Percentiles rank a stretch among this genome's conserved stretches.
These are phyloP conservation scores for Cerrena zonata DNA, from an alignment of 1,284 basidiomycete species.

Conservation along the genomic window DNA sequence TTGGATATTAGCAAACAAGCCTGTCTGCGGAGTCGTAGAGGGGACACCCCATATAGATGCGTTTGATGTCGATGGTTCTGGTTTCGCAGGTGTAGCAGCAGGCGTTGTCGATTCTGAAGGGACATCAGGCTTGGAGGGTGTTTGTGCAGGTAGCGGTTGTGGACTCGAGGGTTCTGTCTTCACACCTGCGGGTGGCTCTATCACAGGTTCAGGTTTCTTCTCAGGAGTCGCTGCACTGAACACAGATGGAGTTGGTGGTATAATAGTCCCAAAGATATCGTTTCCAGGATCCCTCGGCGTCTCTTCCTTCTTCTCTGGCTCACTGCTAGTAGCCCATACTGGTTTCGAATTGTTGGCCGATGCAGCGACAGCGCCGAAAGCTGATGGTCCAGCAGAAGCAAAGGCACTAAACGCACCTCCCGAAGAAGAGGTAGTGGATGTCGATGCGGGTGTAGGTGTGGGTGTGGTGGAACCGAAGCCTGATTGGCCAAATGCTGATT, in stretches of 20 bases:
- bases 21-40: conserved; percentile 21
- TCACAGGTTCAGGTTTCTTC: too few species aligned
- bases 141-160: neutral
- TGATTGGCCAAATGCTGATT: conserved; percentile 6
- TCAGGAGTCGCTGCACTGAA: too few species aligned
- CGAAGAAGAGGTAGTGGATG: too few species aligned
- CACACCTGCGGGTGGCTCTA: neutral
- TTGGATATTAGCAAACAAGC: conserved; percentile 34
- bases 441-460: conserved; percentile 23
- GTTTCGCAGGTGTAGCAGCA: conserved; percentile 6
- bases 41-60: conserved; percentile 11
- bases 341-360: conserved; percentile 17
- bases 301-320: neutral
- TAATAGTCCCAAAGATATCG: too few species aligned
- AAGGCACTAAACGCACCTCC: conserved; percentile 20
- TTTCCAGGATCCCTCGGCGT: too few species aligned
- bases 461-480: conserved; percentile 1
- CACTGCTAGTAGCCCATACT: conserved; percentile 16
- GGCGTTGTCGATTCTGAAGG: neutral
- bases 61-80: conserved; percentile 7
- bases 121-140: neutral
- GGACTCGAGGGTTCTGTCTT: neutral
- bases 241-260: too few species aligned
- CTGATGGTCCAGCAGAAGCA: conserved; percentile 24
- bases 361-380: conserved; percentile 22